Evolutionary conservation across 2,329 filamentous ascomycete genomes (phyloP).

Genomic region (Fusarium brevicatenulatum): DNA sequence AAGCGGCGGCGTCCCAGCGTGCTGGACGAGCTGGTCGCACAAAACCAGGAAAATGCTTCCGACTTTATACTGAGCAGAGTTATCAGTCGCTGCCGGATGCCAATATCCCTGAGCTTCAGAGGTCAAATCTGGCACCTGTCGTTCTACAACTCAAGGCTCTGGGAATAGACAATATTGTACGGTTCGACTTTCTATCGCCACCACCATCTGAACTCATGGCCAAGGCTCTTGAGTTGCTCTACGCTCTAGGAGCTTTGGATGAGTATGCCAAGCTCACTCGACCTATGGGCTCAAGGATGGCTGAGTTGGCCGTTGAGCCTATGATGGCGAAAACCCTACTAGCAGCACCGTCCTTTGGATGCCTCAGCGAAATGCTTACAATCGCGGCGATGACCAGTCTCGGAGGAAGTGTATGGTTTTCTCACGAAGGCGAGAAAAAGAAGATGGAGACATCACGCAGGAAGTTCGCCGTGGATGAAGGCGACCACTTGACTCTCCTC

Average conservation of each 20-base stretch:
- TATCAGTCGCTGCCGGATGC: slow-evolving; percentile 73
- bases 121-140: slow-evolving; percentile 88
- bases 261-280: slow-evolving; percentile 89
- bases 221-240: slow-evolving; percentile 88
- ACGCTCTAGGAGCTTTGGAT: slow-evolving; percentile 86
- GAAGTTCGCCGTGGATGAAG: slow-evolving; percentile 91
- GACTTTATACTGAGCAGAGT: slow-evolving; percentile 84
- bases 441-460: slow-evolving; percentile 77
- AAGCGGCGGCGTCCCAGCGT: slow-evolving; percentile 91
- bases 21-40: slow-evolving; percentile 91
- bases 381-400: slow-evolving; percentile 95
- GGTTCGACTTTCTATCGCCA: slow-evolving; percentile 88
- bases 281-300: slow-evolving; percentile 90
- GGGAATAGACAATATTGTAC: slow-evolving; percentile 91
- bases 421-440: slow-evolving; percentile 81
- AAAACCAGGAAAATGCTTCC: slow-evolving; percentile 90
- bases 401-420: slow-evolving; percentile 84
- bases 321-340: slow-evolving; percentile 95
- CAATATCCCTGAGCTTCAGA: slow-evolving; percentile 89
- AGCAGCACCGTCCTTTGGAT: slow-evolving; percentile 77
- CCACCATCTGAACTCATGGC: slow-evolving; percentile 87
- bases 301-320: slow-evolving; percentile 90
- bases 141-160: slow-evolving; percentile 93
- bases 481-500: slow-evolving; percentile 90
- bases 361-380: slow-evolving; percentile 85